These are phyloP conservation scores for Pseudognaphalium luteoalbum DNA, from an alignment of 129 eudicot species.

Conservation along the genomic window DNA sequence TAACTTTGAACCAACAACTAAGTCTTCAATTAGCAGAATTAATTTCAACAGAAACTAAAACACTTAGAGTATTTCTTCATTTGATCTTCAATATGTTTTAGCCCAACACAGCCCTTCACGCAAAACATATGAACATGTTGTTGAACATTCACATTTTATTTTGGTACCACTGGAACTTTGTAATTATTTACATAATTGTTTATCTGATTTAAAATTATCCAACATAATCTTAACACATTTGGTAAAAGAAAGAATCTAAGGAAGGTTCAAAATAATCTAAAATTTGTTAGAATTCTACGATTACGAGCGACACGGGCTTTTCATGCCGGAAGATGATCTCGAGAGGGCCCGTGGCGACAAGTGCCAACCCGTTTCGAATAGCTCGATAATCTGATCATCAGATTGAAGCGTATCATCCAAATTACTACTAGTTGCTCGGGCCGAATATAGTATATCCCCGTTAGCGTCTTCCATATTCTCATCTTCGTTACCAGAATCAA, in stretches of 20 bases:
- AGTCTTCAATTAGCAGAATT: too few species aligned
- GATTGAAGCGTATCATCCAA: slow-evolving; percentile 12
- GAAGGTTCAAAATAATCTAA: background rate
- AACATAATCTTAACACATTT: background rate
- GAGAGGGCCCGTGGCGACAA: slow-evolving; percentile 35
- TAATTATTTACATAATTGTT: background rate
- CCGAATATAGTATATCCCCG: background rate
- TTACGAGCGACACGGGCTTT: slow-evolving; percentile 8
- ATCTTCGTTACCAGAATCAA: slow-evolving; percentile 17
- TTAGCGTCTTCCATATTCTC: slow-evolving; percentile 24
- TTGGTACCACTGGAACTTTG: background rate
- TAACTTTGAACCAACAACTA: too few species aligned
- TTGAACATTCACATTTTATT: too few species aligned
- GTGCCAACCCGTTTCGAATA: slow-evolving; percentile 53
- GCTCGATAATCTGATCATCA: slow-evolving; percentile 48
- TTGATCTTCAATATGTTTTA: too few species aligned
- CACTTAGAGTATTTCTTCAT: too few species aligned
- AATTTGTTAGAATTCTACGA: background rate
- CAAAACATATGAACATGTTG: too few species aligned
- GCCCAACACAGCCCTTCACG: too few species aligned
- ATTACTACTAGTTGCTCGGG: slow-evolving; percentile 11
- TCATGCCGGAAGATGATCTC: slow-evolving; percentile 4
- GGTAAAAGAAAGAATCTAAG: background rate
- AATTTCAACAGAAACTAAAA: too few species aligned
- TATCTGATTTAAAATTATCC: too few species aligned